Conservation (phyloP, 768 basidiomycete species). For the Stropharia rugosoannulata region DNA sequence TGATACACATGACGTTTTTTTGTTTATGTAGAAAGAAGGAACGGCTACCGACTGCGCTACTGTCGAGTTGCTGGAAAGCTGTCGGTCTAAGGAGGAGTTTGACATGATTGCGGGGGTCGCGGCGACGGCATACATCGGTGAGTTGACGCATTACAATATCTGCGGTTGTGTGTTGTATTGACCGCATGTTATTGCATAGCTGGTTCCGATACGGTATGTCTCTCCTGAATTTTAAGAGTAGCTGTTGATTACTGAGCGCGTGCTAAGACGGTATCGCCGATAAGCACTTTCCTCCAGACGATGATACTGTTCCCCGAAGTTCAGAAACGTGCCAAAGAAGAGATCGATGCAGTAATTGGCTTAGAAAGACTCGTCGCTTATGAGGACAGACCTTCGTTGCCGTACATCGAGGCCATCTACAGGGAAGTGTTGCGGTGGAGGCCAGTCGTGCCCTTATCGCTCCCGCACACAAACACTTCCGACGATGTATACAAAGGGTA, state of each 20-base stretch:
- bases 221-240: background rate
- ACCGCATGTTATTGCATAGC: background rate
- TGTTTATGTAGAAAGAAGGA: background rate
- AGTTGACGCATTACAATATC: background rate
- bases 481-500: conserved; percentile 6
- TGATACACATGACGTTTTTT: background rate
- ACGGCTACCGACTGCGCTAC: background rate
- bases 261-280: background rate
- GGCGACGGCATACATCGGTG: background rate
- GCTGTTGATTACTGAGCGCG: background rate
- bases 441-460: background rate
- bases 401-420: background rate
- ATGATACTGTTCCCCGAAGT: background rate
- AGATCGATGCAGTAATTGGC: background rate
- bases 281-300: background rate
- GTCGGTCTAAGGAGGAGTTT: background rate
- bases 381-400: background rate
- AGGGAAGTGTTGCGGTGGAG: conserved; percentile 1
- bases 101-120: background rate
- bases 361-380: background rate
- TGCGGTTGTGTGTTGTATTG: background rate
- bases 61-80: background rate
- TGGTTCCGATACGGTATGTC: background rate
- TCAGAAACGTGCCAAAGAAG: background rate
- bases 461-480: background rate